phyloP scores from a whole-genome alignment of 1,284 basidiomycete genomes.

The Cutaneotrichosporon arboriforme region DNA sequence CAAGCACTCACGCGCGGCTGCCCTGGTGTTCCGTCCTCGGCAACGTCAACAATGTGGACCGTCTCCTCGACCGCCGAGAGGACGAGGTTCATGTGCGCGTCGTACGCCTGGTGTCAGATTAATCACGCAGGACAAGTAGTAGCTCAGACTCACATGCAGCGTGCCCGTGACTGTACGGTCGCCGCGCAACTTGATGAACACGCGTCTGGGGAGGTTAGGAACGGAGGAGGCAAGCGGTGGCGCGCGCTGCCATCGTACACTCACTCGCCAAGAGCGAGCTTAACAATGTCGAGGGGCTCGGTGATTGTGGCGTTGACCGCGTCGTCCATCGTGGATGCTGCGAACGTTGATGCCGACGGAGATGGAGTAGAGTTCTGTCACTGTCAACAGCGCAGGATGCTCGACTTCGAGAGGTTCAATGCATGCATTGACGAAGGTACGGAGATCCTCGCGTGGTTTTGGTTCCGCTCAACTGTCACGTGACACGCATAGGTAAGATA shows the following conservation, averaged over 20 bases:
- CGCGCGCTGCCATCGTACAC: too few species aligned
- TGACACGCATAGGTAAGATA: too few species aligned
- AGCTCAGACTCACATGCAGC: slow-evolving; percentile 66
- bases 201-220: slow-evolving; percentile 30
- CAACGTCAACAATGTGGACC: slow-evolving; percentile 79
- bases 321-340: slow-evolving; percentile 50
- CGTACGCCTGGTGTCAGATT: slow-evolving; percentile 69
- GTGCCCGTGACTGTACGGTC: slow-evolving; percentile 90
- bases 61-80: slow-evolving; percentile 96
- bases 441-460: background rate
- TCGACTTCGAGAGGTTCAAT: background rate
- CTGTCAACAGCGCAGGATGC: background rate
- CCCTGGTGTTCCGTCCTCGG: slow-evolving; percentile 49
- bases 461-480: background rate
- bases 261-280: slow-evolving; percentile 90
- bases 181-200: slow-evolving; percentile 73
- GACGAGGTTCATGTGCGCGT: slow-evolving; percentile 99
- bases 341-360: background rate
- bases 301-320: slow-evolving; percentile 64
- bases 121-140: background rate
- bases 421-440: background rate
- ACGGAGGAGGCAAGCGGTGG: too few species aligned
- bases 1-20: slow-evolving; percentile 49
- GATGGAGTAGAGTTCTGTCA: background rate
- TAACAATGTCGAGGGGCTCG: slow-evolving; percentile 97